Base-by-base conservation (phyloP, 495 filamentous ascomycete species). In the Aspergillus olivimuriae region DNA sequence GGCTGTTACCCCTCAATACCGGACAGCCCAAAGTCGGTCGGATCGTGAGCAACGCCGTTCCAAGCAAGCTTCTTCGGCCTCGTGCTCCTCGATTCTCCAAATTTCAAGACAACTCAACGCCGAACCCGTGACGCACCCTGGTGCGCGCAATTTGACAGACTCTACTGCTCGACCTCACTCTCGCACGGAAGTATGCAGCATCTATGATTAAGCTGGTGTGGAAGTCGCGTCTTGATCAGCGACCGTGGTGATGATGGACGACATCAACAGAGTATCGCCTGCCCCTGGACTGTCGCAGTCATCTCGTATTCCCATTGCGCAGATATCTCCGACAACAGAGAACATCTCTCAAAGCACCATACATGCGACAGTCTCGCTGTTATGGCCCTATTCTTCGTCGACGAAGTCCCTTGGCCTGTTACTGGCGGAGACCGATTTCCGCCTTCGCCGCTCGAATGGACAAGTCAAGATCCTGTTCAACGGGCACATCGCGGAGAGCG, bases 301-400 rank as follows among this genome's bases (percentile, higher is more conserved):
- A 49, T 56, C 43, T 15, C 67, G 62, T 20, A 70, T 81, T 36
- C 70, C 84, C 17, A 89, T 94, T 53, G 77, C 86, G 22, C 68
- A 83, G 51, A 73, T 92, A 39, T 62, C 66, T 8, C 87, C 87
- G n/a, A 52, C 58, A 19, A 57, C 72, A 39, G 51, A 67, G 28
- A 26, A 56, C 18, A 32, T 49, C 4, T 50, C 60, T 8, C 41
- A 50, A 5, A 60, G 56, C 35, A 66, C 63, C n/a, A 67, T 89
- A 20, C 62, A 68, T 39, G 89, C 82, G 11, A 71, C 87, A 1
- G 81, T 95, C 24, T 87, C 85, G 4, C 79, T 98, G 14, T 78
- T 89, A 34, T 96, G 92, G 91, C 92, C 92, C 0, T 98, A 86
- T 62, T 94, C 85, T 24, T 82, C 81, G 4, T 83, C 86, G 11